A percentile compares a stretch with the other conserved stretches of the same genome.
Evolutionary conservation across 2,329 filamentous ascomycete genomes (phyloP).

Genomic region (Epichloe bromicola): DNA sequence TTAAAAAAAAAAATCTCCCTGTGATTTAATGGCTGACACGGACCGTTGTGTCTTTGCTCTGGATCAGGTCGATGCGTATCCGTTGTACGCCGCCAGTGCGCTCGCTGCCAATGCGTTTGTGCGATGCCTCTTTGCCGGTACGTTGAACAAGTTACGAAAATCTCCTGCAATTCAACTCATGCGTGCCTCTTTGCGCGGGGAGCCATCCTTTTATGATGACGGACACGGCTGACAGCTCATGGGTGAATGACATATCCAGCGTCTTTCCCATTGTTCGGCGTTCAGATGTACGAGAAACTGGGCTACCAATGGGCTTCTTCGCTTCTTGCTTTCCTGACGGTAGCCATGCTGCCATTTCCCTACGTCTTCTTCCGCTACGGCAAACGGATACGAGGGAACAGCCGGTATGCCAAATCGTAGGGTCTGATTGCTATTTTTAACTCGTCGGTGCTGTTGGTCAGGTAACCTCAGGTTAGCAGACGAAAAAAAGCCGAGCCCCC

Average conservation of each 20-base stretch:
- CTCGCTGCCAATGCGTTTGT: slow-evolving; percentile 76
- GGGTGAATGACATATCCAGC: slow-evolving; percentile 28
- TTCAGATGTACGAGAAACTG: slow-evolving; percentile 56
- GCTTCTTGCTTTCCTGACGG: slow-evolving; percentile 46
- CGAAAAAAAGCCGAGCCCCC: background rate
- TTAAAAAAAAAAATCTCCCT: no score
- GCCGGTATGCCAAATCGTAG: slow-evolving; percentile 34
- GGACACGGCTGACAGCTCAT: slow-evolving; percentile 6
- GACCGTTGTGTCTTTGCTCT: background rate
- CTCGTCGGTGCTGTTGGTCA: background rate
- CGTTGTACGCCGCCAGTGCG: slow-evolving; percentile 60
- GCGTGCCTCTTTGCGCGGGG: background rate
- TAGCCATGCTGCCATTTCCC: slow-evolving; percentile 51
- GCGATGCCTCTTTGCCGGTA: slow-evolving; percentile 60
- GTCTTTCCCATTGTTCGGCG: slow-evolving; percentile 62
- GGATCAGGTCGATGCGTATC: slow-evolving; percentile 57
- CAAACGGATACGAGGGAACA: slow-evolving; percentile 41
- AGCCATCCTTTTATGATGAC: background rate
- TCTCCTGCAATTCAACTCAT: background rate
- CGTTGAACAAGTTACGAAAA: slow-evolving; percentile 13
- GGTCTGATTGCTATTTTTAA: background rate
- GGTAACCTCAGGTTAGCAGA: background rate
- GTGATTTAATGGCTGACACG: background rate
- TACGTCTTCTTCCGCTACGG: slow-evolving; percentile 50
- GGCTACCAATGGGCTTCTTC: slow-evolving; percentile 59